Base-by-base conservation (phyloP, 139 green algal genomes). In the Eudorina sp. region DNA sequence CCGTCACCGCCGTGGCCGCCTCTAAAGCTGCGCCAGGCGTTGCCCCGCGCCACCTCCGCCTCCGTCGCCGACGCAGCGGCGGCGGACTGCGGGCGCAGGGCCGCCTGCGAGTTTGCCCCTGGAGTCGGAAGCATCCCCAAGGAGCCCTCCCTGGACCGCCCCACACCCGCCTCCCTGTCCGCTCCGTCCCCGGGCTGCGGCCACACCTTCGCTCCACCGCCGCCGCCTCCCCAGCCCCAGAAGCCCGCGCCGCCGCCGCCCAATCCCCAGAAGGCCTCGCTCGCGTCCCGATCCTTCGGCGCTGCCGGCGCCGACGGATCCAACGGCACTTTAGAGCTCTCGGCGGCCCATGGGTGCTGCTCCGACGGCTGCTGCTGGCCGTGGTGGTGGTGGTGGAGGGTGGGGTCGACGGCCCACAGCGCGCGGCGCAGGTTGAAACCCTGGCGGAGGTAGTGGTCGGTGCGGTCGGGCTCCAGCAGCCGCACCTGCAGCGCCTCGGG, bases 401-500 rank as follows among this genome's bases (percentile, higher is more conserved):
- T 2, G 9, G 74, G 74, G 46, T 68, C 13, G 34, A 48, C 29
- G 5, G 75, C 48, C 0, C n/a, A 4, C 0, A 86, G 41, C 9
- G 79, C 79, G 7, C 14, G 19, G 2, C 29, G 25, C 13, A 77
- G n/a, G 80, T 16, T 78, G 80, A 86, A 51, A 41, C 43, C n/a
- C 2, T 43, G 11, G 6, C 3, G 21, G 13, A 86, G 27, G 80
- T 86, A 77, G 34, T 13, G 2, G 27, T 77, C 43, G 29, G 80
- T 78, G 60, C 80, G 41, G 6, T 53, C 3, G 1, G 80, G 80
- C 62, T 86, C 80, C 60, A 78, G 45, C 62, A 40, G 41, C 60
- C 9, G 1, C 41, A 64, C 18, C 2, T 31, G 43, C 11, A 60
- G 1, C 14, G 4, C 34, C 43, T 77, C 80, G 3, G 60, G 80